These are phyloP conservation scores for Fusarium sulawesiense DNA, from an alignment of 2,329 filamentous ascomycete species.

Conservation along the genomic window DNA sequence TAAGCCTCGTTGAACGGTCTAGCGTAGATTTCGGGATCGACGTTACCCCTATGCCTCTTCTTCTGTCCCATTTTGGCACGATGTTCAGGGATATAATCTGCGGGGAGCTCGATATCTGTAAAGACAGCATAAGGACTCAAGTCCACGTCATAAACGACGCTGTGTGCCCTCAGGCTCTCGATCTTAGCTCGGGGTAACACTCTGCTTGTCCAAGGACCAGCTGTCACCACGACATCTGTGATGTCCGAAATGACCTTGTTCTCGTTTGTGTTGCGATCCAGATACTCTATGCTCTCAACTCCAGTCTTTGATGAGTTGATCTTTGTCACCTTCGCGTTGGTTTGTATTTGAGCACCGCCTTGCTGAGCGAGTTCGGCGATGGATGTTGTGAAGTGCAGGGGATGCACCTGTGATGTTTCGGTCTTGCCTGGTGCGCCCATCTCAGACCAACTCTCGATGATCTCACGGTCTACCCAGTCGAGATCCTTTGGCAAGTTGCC, in stretches of 20 bases:
- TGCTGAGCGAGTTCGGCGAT: slow-evolving; percentile 82
- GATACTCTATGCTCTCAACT: slow-evolving; percentile 71
- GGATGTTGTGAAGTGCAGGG: slow-evolving; percentile 86
- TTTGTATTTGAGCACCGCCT: slow-evolving; percentile 73
- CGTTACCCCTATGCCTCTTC: slow-evolving; percentile 69
- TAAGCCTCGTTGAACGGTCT: slow-evolving; percentile 91
- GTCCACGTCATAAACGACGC: slow-evolving; percentile 71
- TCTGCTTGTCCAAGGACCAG: slow-evolving; percentile 72
- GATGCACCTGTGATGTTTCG: slow-evolving; percentile 94
- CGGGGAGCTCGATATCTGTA: slow-evolving; percentile 82
- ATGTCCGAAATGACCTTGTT: slow-evolving; percentile 55
- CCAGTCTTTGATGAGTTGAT: slow-evolving; percentile 67
- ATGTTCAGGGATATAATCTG: slow-evolving; percentile 68
- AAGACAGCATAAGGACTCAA: slow-evolving; percentile 84
- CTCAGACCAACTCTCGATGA: slow-evolving; percentile 77
- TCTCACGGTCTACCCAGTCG: slow-evolving; percentile 81
- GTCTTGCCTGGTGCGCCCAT: slow-evolving; percentile 78
- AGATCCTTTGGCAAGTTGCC: slow-evolving; percentile 79
- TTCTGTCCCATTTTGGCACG: slow-evolving; percentile 60
- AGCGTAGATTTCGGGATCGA: slow-evolving; percentile 93
- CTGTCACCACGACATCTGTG: slow-evolving; percentile 66
- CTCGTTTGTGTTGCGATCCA: slow-evolving; percentile 59
- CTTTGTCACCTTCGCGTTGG: slow-evolving; percentile 73
- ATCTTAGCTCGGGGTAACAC: slow-evolving; percentile 69
- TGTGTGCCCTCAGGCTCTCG: slow-evolving; percentile 70